Base-by-base conservation (phyloP, 2,329 filamentous ascomycete genomes). In the Xylariaceae sp. region DNA sequence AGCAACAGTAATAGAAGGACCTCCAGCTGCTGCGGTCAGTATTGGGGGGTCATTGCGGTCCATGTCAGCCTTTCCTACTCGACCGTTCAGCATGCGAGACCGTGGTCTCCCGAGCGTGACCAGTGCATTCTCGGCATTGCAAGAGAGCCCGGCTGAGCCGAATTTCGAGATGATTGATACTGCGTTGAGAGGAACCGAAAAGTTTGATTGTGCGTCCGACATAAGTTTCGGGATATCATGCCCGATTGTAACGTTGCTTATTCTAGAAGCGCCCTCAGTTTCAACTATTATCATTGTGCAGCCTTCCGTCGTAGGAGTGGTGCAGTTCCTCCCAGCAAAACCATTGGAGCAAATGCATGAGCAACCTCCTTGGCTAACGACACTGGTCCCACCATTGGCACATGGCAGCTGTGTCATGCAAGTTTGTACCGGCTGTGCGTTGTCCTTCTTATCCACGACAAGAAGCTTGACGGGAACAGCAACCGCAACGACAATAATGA, bases 311-410 rank as follows among this genome's bases (percentile, higher is more conserved):
- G 74, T 75, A 1, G 71, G 67, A 21, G 70, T 68, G 5, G 74
- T 76, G 65, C 81, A 84, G 55, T 79, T 74, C 19, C 72, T 71
- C 13, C 80, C 79, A 0, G 88, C 92, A 68, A 92, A 97, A 1
- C 92, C 90, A 63, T 94, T 91, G 19, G 86, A 84, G 71, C 92
- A 99, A 41, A 96, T 83, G 68, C 92, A 99, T 12, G 86, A 86
- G 72, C 92, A 97, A 18, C 80, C 74, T 3, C 82, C 80, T 53
- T 82, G 76, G 15, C 80, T 81, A 18, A 90, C 71, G 15, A 92
- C 80, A 51, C 85, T 91, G 16, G 85, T 84, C 26, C 92, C 92
- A 9, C 89, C 90, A 60, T 97, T 96, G 49, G 80, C 73, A 66
- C 92, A 96, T 0, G 76, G 78, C 13, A 87, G 72, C 29, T 79